phyloP scores from a whole-genome alignment of 1,284 basidiomycete genomes.

The Leccinum pachyderme region DNA sequence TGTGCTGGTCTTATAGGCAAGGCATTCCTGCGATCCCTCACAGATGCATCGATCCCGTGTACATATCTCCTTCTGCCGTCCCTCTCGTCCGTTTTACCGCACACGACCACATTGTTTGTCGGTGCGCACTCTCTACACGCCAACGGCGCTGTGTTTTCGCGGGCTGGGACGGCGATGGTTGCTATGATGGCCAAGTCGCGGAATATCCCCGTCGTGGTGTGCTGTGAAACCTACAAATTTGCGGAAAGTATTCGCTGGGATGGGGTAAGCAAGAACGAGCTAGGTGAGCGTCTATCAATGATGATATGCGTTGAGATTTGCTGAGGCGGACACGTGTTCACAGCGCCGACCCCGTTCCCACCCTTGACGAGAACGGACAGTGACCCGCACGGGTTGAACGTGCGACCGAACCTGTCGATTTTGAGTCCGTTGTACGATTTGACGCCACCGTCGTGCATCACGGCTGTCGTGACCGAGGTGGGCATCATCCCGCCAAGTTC shows the following conservation, averaged over 20 bases:
- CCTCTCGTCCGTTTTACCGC: slow-evolving; percentile 78
- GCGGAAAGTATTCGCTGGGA: slow-evolving; percentile 92
- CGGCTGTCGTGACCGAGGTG: slow-evolving; percentile 95
- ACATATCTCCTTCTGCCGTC: slow-evolving; percentile 93
- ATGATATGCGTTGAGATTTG: neutral
- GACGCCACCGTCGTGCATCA: slow-evolving; percentile 86
- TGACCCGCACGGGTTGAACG: slow-evolving; percentile 6
- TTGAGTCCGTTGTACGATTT: slow-evolving; percentile 89
- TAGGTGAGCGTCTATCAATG: slow-evolving; percentile 51
- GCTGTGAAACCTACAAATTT: slow-evolving; percentile 99
- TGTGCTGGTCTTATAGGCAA: slow-evolving; percentile 58
- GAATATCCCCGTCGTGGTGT: slow-evolving; percentile 92
- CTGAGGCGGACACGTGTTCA: slow-evolving; percentile 8
- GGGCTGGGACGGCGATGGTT: slow-evolving; percentile 93
- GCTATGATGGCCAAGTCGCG: slow-evolving; percentile 94
- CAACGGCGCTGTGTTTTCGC: slow-evolving; percentile 92
- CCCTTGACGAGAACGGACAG: slow-evolving; percentile 22
- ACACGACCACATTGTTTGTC: slow-evolving; percentile 81
- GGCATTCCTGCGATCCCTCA: slow-evolving; percentile 70
- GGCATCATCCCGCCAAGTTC: slow-evolving; percentile 88
- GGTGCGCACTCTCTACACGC: slow-evolving; percentile 94
- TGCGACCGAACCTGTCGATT: slow-evolving; percentile 58
- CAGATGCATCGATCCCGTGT: slow-evolving; percentile 76
- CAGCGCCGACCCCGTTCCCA: slow-evolving; percentile 29
- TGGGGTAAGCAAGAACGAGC: slow-evolving; percentile 94